Evolutionary conservation across 768 basidiomycete species (phyloP).

Genomic region (Kwoniella mangroviensis): DNA sequence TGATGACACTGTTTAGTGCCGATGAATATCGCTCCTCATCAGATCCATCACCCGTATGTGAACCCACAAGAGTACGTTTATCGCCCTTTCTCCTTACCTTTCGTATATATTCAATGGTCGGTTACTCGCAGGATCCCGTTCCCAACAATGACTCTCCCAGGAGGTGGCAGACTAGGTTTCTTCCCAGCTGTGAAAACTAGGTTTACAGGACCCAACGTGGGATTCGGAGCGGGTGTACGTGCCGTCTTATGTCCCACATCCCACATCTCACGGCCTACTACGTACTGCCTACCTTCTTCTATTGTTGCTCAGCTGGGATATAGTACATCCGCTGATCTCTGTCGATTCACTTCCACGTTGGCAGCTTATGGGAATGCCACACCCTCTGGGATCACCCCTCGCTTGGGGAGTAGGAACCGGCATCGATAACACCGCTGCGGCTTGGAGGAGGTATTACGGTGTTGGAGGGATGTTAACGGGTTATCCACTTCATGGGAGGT

Average conservation of each 20-base stretch:
- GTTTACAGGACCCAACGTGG: conserved; percentile 44
- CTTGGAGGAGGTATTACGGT: conserved; percentile 49
- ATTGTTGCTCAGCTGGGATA: no score
- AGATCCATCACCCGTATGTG: conserved; percentile 51
- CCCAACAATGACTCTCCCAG: conserved; percentile 46
- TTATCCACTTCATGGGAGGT: conserved; percentile 33
- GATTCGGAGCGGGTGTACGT: conserved; percentile 48
- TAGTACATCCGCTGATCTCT: background rate
- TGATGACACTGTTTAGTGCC: conserved; percentile 22
- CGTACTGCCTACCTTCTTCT: background rate
- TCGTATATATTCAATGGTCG: no score
- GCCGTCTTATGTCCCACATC: background rate
- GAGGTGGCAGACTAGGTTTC: conserved; percentile 45
- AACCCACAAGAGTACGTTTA: conserved; percentile 48
- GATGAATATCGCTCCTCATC: conserved; percentile 44
- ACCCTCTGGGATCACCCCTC: conserved; percentile 36
- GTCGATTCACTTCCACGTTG: background rate
- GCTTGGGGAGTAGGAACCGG: conserved; percentile 47
- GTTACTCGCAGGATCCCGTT: conserved; percentile 37
- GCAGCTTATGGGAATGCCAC: conserved; percentile 49
- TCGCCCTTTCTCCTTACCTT: background rate
- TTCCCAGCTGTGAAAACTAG: conserved; percentile 50
- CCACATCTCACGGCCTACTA: background rate
- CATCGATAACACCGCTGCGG: conserved; percentile 48
- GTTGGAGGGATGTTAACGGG: conserved; percentile 49